Percentiles rank a stretch among this genome's conserved stretches.
Evolutionary conservation across 495 filamentous ascomycete genomes (phyloP).

Genomic region (Hyaloscypha bicolor): DNA sequence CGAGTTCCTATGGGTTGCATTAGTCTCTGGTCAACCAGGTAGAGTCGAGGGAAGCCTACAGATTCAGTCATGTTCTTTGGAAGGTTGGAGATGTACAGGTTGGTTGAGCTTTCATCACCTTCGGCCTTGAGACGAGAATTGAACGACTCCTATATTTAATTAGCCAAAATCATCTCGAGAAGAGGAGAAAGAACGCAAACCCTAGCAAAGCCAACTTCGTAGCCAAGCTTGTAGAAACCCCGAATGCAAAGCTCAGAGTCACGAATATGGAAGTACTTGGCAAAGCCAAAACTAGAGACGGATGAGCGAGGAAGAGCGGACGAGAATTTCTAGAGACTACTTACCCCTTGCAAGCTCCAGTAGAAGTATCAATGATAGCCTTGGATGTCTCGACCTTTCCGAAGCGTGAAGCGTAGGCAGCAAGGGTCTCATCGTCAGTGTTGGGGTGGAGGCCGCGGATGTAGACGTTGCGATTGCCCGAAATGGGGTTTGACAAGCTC

Average conservation of each 20-base stretch:
- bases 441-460: slow-evolving; percentile 93
- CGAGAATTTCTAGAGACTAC: slow-evolving; percentile 26
- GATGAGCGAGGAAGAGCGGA: slow-evolving; percentile 5
- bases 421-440: slow-evolving; percentile 88
- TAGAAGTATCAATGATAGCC: slow-evolving; percentile 92
- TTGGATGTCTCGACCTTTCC: slow-evolving; percentile 92
- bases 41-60: slow-evolving; percentile 49
- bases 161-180: slow-evolving; percentile 23
- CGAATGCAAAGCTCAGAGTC: slow-evolving; percentile 95
- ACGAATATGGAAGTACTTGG: slow-evolving; percentile 83
- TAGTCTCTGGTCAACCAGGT: slow-evolving; percentile 2
- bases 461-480: slow-evolving; percentile 91
- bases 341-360: slow-evolving; percentile 93
- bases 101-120: slow-evolving; percentile 82
- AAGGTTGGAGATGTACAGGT: slow-evolving; percentile 95
- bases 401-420: slow-evolving; percentile 81
- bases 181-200: slow-evolving; percentile 47
- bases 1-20: slow-evolving; percentile 58
- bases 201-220: slow-evolving; percentile 94
- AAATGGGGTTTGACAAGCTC: slow-evolving; percentile 84
- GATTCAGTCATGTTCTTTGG: slow-evolving; percentile 87
- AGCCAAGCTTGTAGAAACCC: slow-evolving; percentile 89
- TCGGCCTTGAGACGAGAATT: slow-evolving; percentile 94
- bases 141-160: slow-evolving; percentile 76
- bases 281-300: slow-evolving; percentile 81